Conservation (phyloP, 768 basidiomycete species). For the Cyclocybe aegerita region DNA sequence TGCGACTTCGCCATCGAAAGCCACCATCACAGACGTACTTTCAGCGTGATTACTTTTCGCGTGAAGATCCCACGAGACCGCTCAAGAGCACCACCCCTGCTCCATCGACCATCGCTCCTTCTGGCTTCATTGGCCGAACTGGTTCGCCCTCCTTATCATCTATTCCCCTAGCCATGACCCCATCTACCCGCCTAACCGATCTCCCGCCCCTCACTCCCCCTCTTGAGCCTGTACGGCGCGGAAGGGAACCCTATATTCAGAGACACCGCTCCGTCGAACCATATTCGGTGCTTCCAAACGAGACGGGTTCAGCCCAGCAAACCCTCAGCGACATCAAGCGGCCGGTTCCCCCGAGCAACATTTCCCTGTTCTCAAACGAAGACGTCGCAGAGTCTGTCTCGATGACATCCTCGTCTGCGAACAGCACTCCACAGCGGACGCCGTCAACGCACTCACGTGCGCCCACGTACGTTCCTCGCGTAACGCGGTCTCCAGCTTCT, state of each 20-base stretch:
- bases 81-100: constrained; percentile 5
- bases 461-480: constrained; percentile 17
- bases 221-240: constrained; percentile 9
- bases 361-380: neutral
- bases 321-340: constrained; percentile 12
- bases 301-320: constrained; percentile 7
- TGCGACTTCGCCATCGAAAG: neutral
- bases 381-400: constrained; percentile 1
- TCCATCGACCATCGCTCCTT: constrained; percentile 7
- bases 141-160: constrained; percentile 4
- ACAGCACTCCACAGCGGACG: constrained; percentile 1
- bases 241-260: neutral
- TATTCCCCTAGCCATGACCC: constrained; percentile 4
- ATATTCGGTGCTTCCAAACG: constrained; percentile 6
- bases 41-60: constrained; percentile 7
- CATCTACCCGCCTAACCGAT: constrained; percentile 6
- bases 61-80: constrained; percentile 10
- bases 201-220: constrained; percentile 5
- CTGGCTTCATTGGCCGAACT: neutral
- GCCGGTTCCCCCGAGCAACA: constrained; percentile 6
- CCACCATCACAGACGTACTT: constrained; percentile 15
- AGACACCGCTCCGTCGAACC: constrained; percentile 5
- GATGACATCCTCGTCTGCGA: constrained; percentile 13
- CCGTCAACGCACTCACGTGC: constrained; percentile 15
- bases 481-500: too few species aligned